Base-by-base conservation (phyloP, 164 flowering plant species). In the Tinospora cordifolia region DNA sequence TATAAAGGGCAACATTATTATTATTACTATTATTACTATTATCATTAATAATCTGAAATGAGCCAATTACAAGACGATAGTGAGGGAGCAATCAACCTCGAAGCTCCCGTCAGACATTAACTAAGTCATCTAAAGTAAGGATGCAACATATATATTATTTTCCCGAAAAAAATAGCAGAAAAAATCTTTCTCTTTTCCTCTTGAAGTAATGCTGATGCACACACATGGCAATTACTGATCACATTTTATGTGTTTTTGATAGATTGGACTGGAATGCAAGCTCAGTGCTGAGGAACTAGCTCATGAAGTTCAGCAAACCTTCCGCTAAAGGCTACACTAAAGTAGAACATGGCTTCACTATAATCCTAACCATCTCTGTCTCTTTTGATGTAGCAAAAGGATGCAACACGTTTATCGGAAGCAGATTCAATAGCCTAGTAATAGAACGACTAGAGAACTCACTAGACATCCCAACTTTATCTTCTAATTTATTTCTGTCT, bases 251-350 rank as follows among this genome's bases (percentile, higher is more conserved):
- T 64, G 10, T 60, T 59, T 58, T 76, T 40, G 34, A 63, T 74
- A 94, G 98, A 86, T 94, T 72, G 98, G 98, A 84, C 86, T 92
- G 75, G 93, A 94, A 78, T 94, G 99, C 84, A 81, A 83, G 67
- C 93, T 94, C 6, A 94, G 97, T 75, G 98, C 92, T 0, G 97
- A 92, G 72, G 98, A 94, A 65, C 87, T 94, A 2, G 98, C 96
- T 69, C 87, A 85, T 26, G 90, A 83, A 75, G 83, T 94, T 73
- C 98, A 91, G 79, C 91, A 84, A 77, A 94, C 97, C 44, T 92
- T 94, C 85, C 78, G 88, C 84, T 85, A 78, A 78, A 66, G 46
- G 30, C 57, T 59, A 21, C 66, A 21, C 66, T 51, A 51, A 26
- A 17, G 41, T 34, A 27, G 26, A 1, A 6, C 12, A 13, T 19